Base-by-base conservation (phyloP, 2,329 filamentous ascomycete genomes). In the Fusarium ramigenum region DNA sequence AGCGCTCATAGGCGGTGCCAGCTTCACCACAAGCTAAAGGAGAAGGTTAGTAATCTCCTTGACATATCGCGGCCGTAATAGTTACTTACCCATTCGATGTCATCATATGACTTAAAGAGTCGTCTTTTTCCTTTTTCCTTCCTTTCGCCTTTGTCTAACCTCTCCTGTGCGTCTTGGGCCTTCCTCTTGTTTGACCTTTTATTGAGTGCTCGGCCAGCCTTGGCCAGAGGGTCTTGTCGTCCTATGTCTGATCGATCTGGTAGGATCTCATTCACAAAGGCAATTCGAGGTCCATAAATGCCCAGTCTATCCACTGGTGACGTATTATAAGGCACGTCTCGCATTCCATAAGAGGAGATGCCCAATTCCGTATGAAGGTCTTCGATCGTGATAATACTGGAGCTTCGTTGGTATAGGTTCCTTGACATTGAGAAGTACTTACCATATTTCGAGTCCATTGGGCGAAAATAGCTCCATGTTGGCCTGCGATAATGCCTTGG, bases 401-500 rank as follows among this genome's bases (percentile, higher is more conserved):
- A n/a, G 14, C 16, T n/a, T 9, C 15, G 6, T 58, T 50, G 8
- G 23, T 4, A n/a, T 7, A 9, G 12, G 6, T 10, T 8, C 15
- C 3, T 12, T 8, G 21, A 19, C 2, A 15, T 5, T 9, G 21
- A n/a, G 5, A 15, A 12, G 5, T 11, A 3, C 23, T 9, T 37
- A 50, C 56, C 56, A 58, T 37, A 58, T 49, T 11, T 58, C 32
- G n/a, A 58, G 42, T 11, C 56, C 56, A 11, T 58, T 28, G 15
- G 42, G 32, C 1, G 32, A 19, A 7, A 58, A 58, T 25, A 58
- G 8, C 21, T 58, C 40, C 42, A 15, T 19, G 6, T 58, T 58
- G 19, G 42, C 56, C 4, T 28, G 37, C 2, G 42, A 28, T 19
- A 58, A 16, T 10, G 32, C 32, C 16, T 58, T 50, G 4, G 56